Evolutionary conservation across 2,329 filamentous ascomycete genomes (phyloP), one percentile per base, ranked within the genome.

Genomic region (Macrophomina phaseolina): DNA sequence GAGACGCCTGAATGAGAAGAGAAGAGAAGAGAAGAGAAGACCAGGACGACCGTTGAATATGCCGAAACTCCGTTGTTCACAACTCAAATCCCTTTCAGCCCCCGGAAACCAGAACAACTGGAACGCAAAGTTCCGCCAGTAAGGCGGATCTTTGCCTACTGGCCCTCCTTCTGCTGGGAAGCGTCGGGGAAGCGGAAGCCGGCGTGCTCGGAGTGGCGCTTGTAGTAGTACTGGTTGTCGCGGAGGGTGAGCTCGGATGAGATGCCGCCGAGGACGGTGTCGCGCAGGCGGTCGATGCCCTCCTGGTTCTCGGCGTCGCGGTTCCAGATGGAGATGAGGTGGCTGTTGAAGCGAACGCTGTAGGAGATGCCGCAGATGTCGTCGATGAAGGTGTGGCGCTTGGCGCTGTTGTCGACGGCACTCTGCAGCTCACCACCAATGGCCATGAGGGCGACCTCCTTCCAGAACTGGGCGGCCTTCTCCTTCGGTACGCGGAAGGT

Each of bases 241-340:
- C 90, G 91, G 46, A 92, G 92, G 67, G 84, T 84, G 71, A 97
- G 81, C 75, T 95, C 91, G 1, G 85, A 81, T 5, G 90, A 90
- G 36, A 97, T 82, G 70, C 91, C 87, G 62, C 89, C 86, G 56
- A 97, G 82, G 63, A 97, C 89, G 56, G 88, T 90, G 69, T 87
- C 82, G 58, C 94, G 84, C 68, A 97, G 85, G 69, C 84, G 87
- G 75, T 94, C 89, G 71, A 95, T 87, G 5, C 93, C 95, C 71
- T 87, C 88, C 74, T 92, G 85, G 79, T 95, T 93, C 68, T 88
- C 89, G 28, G 90, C 89, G 74, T 97, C 91, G 69, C 95, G 92
- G 81, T 97, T 95, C 94, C 94, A 98, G 74, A 98, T 87, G 72
- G 91, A 91, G 76, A 97, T 90, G 70, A 97, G 87, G 77, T 94